Evolutionary conservation across 306 rosid species (phyloP).

Genomic region (Prunus davidiana): DNA sequence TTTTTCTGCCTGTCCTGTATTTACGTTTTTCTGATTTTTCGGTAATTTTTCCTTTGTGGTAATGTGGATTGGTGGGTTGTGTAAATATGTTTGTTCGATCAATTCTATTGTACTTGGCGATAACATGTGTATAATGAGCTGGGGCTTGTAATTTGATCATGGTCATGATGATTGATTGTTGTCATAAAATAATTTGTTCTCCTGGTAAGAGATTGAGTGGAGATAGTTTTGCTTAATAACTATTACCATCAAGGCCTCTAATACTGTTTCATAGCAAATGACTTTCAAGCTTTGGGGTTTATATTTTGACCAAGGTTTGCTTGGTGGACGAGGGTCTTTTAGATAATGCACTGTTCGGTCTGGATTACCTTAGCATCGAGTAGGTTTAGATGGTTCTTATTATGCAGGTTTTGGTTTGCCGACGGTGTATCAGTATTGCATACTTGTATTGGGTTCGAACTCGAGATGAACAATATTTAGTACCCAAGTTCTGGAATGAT

Average conservation of each 20-base stretch:
- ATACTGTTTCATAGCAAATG: background rate
- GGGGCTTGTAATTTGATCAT: background rate
- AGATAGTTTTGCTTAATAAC: background rate
- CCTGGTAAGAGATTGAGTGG: background rate
- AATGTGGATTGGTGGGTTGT: background rate
- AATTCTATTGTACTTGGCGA: background rate
- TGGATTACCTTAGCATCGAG: slow-evolving; percentile 32
- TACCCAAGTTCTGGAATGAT: slow-evolving; percentile 13
- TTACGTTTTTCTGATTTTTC: background rate
- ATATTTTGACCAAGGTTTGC: background rate
- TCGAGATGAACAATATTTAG: slow-evolving; percentile 23
- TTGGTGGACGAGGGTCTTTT: background rate
- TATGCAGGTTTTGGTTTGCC: slow-evolving; percentile 60
- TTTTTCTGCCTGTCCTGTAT: background rate
- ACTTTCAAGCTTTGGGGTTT: background rate
- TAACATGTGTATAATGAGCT: background rate
- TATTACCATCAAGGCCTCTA: background rate
- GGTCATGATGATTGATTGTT: background rate
- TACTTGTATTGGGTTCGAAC: slow-evolving; percentile 25
- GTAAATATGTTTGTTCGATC: background rate
- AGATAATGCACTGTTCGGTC: background rate
- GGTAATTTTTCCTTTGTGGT: background rate
- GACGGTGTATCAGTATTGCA: slow-evolving; percentile 37
- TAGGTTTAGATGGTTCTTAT: slow-evolving; percentile 56
- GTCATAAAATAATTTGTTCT: background rate